Evolutionary conservation across 352 stramenopile genomes (phyloP).

Genomic region (Phytophthora sansomeana): DNA sequence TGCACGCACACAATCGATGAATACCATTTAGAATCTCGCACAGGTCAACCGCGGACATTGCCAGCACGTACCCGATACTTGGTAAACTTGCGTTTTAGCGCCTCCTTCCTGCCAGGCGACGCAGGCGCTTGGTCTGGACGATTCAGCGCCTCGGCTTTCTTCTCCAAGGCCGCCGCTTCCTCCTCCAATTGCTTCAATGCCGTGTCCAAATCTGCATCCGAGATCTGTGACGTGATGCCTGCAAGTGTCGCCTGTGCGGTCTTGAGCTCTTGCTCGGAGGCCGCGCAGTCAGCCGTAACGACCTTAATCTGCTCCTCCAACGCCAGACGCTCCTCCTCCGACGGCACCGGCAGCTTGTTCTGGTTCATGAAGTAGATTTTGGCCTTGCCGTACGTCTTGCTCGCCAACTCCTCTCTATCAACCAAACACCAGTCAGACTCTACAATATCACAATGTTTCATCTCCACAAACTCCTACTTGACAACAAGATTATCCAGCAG

Average conservation of each 20-base stretch:
- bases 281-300: conserved; percentile 51
- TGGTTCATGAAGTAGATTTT: conserved; percentile 91
- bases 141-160: conserved; percentile 63
- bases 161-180: conserved; percentile 45
- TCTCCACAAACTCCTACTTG: conserved; percentile 45
- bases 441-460: neutral
- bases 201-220: conserved; percentile 65
- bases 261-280: conserved; percentile 68
- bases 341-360: conserved; percentile 66
- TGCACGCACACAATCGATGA: conserved; percentile 27
- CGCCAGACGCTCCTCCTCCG: conserved; percentile 44
- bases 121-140: conserved; percentile 48
- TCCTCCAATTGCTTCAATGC: conserved; percentile 55
- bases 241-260: conserved; percentile 51
- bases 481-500: conserved; percentile 74
- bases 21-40: conserved; percentile 1
- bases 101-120: conserved; percentile 68
- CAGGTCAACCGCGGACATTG: neutral
- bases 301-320: conserved; percentile 66
- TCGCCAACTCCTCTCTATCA: conserved; percentile 64
- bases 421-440: neutral
- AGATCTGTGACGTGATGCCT: conserved; percentile 69
- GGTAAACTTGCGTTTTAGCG: conserved; percentile 71
- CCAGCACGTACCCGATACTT: conserved; percentile 61
- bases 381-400: conserved; percentile 83